These are phyloP conservation scores for Spathaspora sp. DNA, from an alignment of 1,139 yeast species.

Conservation along the genomic window DNA sequence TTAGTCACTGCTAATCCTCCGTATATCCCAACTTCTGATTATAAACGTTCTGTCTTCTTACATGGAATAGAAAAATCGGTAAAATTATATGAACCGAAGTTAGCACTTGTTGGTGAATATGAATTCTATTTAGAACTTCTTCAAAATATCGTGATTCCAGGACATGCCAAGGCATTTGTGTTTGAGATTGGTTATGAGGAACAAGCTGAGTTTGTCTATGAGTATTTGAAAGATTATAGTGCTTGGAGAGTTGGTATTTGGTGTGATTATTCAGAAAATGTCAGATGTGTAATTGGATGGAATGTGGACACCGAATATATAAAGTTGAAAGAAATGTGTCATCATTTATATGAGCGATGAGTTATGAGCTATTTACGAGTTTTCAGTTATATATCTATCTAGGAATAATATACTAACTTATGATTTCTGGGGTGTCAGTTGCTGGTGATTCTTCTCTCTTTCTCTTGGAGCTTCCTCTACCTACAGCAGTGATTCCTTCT, in stretches of 20 bases:
- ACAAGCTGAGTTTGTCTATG: constrained; percentile 30
- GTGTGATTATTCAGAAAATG: constrained; percentile 28
- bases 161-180: constrained; percentile 39
- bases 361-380: neutral
- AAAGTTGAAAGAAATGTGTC: constrained; percentile 10
- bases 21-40: constrained; percentile 59
- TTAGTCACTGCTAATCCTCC: constrained; percentile 87
- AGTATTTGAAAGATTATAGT: constrained; percentile 8
- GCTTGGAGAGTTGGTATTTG: constrained; percentile 30
- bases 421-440: constrained; percentile 5
- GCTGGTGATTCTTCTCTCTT: constrained; percentile 21
- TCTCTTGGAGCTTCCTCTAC: constrained; percentile 47
- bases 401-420: neutral
- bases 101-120: constrained; percentile 74
- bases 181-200: constrained; percentile 42
- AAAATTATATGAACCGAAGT: constrained; percentile 64
- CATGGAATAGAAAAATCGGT: constrained; percentile 60
- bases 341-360: constrained; percentile 7
- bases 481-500: constrained; percentile 55
- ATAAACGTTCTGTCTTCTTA: constrained; percentile 26
- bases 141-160: constrained; percentile 35
- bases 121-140: constrained; percentile 68
- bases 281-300: constrained; percentile 46
- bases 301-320: constrained; percentile 10
- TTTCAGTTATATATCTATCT: neutral